Conservation (phyloP, 371 early-diverging fungal species). For the Synchytrium microbalum region DNA sequence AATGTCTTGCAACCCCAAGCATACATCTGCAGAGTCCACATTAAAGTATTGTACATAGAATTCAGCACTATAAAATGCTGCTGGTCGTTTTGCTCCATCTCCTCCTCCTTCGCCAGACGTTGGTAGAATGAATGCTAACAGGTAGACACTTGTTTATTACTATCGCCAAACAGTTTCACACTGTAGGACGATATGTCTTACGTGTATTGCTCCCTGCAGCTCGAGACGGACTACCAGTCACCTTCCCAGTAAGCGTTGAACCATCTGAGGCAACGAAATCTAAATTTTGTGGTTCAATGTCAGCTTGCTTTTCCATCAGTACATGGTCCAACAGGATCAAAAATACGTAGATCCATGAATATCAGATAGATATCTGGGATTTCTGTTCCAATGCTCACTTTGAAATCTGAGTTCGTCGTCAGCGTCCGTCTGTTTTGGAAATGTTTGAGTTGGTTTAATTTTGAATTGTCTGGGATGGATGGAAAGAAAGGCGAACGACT, state of each 20-base stretch:
- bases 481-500: too few species aligned
- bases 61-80: conserved; percentile 67
- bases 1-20: conserved; percentile 3
- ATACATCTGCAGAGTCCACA: conserved; percentile 75
- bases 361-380: not conserved
- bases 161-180: not conserved
- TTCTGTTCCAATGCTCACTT: not conserved
- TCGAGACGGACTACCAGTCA: not conserved
- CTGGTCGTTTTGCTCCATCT: not conserved
- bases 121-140: not conserved
- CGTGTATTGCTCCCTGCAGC: not conserved
- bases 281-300: too few species aligned
- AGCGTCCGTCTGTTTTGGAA: not conserved
- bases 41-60: conserved; percentile 86
- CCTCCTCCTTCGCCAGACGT: not conserved
- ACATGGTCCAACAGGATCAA: too few species aligned
- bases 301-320: too few species aligned
- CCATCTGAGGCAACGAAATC: not conserved
- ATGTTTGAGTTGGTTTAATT: not conserved
- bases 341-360: not conserved
- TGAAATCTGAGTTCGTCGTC: not conserved
- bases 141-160: not conserved
- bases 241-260: not conserved
- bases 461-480: too few species aligned
- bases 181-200: not conserved